Evolutionary conservation across 1,284 basidiomycete genomes (phyloP), one percentile per base, ranked within the genome.

Genomic region (Cronartium quercuum): DNA sequence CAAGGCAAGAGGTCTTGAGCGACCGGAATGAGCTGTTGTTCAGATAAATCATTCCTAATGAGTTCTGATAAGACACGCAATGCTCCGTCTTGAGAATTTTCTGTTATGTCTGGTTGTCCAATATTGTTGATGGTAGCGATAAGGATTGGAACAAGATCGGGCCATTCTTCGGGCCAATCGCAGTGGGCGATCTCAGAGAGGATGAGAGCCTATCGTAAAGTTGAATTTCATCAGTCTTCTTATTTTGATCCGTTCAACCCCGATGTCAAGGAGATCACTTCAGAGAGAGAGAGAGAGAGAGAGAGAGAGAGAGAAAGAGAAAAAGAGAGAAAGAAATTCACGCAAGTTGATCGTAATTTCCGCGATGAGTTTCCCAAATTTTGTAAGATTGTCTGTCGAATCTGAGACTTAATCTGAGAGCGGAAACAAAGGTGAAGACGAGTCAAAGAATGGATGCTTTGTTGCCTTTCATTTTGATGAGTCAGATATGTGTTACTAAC

Each of bases 111-210:
- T 0, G 90, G 83, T 4, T 88, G 88, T 70, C 85, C 88, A 2
- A 90, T 68, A 34, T 77, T 89, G 29, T 97, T 85, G 18, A 94
- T 86, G 81, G 81, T 76, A 95, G 88, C 34, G 96, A 85, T 37
- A 86, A 84, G 66, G 84, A 55, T 55, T 12, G 51, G 84, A 40
- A 96, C 85, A 13, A 96, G 86, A 63, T 90, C 87, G 0, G 92
- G 90, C 80, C 91, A 96, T 85, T 94, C 91, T 81, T 95, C 92
- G 10, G 94, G 93, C 92, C 92, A 96, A 83, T 96, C 93, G 77
- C 87, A 89, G 77, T 88, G 88, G 29, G 93, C 92, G 77, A 96
- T 89, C 1, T 87, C 87, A 12, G 93, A 92, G 21, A 94, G 82
- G 2, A 89, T 88, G 78, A 89, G 90, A 2, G 92, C 92, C 91